Conservation (phyloP, 73 alveolate species). For the Tetrahymena borealis region DNA sequence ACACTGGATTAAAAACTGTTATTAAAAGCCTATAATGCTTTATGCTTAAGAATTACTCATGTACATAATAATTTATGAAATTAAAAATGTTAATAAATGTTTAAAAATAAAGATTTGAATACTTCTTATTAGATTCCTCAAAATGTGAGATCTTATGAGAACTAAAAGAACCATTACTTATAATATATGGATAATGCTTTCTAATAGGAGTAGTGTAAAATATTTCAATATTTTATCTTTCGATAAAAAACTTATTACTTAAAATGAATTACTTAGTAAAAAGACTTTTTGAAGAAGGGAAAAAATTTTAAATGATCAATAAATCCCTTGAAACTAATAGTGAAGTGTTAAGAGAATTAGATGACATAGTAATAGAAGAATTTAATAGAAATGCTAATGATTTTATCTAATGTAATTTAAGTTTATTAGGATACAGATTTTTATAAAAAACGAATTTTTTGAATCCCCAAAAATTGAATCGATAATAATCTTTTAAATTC, state of each 20-base stretch:
- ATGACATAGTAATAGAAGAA: neutral
- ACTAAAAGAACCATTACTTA: neutral
- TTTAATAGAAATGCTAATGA: neutral
- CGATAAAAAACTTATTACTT: neutral
- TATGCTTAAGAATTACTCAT: no score
- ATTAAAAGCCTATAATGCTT: no score
- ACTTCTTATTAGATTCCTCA: neutral
- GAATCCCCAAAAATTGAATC: no score
- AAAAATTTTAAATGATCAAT: neutral
- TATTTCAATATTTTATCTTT: neutral
- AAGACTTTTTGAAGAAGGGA: neutral
- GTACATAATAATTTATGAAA: no score
- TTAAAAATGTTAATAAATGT: neutral
- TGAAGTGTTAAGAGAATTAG: neutral
- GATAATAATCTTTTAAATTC: neutral
- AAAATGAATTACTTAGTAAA: neutral
- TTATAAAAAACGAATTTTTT: no score
- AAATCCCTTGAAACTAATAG: neutral
- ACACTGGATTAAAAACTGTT: no score
- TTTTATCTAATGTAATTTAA: neutral
- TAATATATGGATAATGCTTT: neutral
- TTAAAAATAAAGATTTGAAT: neutral
- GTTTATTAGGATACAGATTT: no score
- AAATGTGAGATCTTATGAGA: neutral
- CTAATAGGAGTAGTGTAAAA: neutral